Conservation (phyloP, 257 asterid genomes). For the Nicotiana tomentosiformis region DNA sequence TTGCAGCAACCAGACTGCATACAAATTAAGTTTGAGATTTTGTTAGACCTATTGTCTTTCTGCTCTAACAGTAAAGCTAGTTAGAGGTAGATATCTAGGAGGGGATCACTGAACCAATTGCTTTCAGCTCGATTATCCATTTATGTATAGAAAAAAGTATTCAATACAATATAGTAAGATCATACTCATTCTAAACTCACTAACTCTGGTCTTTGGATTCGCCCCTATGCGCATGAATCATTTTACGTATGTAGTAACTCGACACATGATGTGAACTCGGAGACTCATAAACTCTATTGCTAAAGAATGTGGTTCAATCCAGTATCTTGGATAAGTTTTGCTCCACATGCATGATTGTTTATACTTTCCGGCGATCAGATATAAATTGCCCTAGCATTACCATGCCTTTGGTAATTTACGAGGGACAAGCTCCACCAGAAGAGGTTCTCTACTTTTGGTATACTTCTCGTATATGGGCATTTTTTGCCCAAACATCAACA, state of each 20-base stretch:
- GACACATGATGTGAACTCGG: neutral
- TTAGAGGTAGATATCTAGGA: neutral
- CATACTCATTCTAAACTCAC: neutral
- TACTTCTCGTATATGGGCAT: no score
- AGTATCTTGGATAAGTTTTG: neutral
- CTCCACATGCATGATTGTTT: neutral
- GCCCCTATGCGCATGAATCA: neutral
- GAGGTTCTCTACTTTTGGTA: no score
- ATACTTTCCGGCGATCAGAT: neutral
- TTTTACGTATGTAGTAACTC: neutral
- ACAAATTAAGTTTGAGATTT: neutral
- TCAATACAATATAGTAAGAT: no score
- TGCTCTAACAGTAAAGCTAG: neutral
- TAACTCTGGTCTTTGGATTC: neutral
- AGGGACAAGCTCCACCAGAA: no score
- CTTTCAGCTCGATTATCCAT: no score
- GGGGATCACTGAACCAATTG: neutral
- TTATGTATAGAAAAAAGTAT: no score
- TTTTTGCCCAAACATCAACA: no score
- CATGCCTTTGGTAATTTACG: neutral
- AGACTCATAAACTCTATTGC: neutral
- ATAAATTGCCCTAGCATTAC: neutral
- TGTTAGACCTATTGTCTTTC: neutral
- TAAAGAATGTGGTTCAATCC: neutral
- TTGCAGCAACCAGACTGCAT: conserved; percentile 92